Evolutionary conservation across 345 rosid species (phyloP).

Genomic region (Aegle marmelos): DNA sequence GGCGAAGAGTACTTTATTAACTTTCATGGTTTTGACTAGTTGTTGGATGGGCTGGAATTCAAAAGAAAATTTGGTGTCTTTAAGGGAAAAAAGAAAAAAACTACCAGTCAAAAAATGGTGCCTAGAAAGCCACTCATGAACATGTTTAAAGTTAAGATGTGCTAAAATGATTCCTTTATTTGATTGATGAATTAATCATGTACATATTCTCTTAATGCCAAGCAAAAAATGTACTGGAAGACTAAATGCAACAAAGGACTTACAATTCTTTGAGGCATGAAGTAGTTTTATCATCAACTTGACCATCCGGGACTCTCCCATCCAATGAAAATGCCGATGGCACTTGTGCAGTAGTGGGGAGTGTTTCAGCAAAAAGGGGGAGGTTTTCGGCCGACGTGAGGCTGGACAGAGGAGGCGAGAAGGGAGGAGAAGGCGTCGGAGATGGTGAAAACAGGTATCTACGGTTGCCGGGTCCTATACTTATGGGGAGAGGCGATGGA

Average conservation of each 20-base stretch:
- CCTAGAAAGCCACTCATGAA: too few species aligned
- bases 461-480: slow-evolving; percentile 47
- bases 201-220: neutral
- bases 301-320: slow-evolving; percentile 2
- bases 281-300: slow-evolving; percentile 7
- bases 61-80: neutral
- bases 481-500: slow-evolving; percentile 60
- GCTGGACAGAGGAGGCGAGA: slow-evolving; percentile 33
- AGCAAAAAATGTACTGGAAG: neutral
- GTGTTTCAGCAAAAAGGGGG: slow-evolving; percentile 31
- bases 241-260: slow-evolving; percentile 9
- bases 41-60: neutral
- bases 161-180: neutral
- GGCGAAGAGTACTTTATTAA: too few species aligned
- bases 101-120: slow-evolving; percentile 29
- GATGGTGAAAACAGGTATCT: slow-evolving; percentile 40
- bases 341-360: slow-evolving; percentile 4
- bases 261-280: slow-evolving; percentile 50
- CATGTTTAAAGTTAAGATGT: neutral
- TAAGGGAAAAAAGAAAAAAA: neutral
- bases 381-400: slow-evolving; percentile 34
- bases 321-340: slow-evolving; percentile 44
- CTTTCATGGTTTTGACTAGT: slow-evolving; percentile 26
- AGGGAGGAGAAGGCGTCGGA: slow-evolving; percentile 48
- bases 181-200: neutral